Conservation (phyloP, 129 eudicot genomes). For the Rutidosis leptorrhynchoides region DNA sequence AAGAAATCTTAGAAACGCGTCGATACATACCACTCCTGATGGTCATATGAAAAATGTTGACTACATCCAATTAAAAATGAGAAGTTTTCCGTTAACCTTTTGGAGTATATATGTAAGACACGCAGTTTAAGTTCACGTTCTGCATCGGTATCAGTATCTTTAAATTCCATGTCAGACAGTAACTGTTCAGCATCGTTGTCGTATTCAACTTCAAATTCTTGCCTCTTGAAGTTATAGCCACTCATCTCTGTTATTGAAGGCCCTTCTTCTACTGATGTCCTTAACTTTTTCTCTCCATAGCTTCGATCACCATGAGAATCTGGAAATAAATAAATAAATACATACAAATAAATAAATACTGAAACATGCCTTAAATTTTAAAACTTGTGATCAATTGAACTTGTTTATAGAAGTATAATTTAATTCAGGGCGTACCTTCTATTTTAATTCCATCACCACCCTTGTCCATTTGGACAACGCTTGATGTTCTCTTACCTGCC, state of each 20-base stretch:
- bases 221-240: constrained; percentile 84
- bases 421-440: constrained; percentile 50
- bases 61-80: constrained; percentile 1
- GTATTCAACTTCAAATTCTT: constrained; percentile 89
- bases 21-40: too few relatives aligned
- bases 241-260: constrained; percentile 65
- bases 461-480: constrained; percentile 43
- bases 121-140: constrained; percentile 82
- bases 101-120: constrained; percentile 69
- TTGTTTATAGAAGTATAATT: too few relatives aligned
- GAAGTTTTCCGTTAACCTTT: constrained; percentile 40
- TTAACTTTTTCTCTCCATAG: constrained; percentile 84
- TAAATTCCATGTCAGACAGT: constrained; percentile 95
- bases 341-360: not conserved
- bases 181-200: constrained; percentile 97
- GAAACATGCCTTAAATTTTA: not conserved
- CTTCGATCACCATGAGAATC: constrained; percentile 69
- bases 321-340: too few relatives aligned
- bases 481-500: constrained; percentile 52
- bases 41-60: not conserved
- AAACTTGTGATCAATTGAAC: too few relatives aligned
- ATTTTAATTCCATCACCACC: constrained; percentile 50
- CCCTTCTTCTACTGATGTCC: constrained; percentile 70
- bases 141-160: constrained; percentile 73
- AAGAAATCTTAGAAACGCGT: too few relatives aligned